A percentile compares a stretch with the other conserved stretches of the same genome.
These are phyloP conservation scores for Marsdenia floribunda DNA, from an alignment of 257 asterid species.

Conservation along the genomic window DNA sequence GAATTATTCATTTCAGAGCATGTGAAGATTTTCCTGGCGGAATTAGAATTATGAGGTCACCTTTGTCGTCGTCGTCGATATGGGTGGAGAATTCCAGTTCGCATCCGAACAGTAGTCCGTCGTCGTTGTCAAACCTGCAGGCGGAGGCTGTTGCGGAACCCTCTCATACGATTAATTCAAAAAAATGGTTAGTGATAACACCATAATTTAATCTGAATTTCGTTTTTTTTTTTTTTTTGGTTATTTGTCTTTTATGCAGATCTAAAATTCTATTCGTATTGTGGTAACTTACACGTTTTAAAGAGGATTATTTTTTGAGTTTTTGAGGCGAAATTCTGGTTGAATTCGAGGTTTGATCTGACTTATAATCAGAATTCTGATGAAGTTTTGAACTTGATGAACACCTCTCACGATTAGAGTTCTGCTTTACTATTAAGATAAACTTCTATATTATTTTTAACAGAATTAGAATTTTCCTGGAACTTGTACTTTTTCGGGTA, in stretches of 20 bases:
- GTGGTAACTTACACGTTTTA: not conserved
- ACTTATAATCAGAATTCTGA: constrained; percentile 14
- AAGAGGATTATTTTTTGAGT: constrained; percentile 21
- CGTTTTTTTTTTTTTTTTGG: not conserved
- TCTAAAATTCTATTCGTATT: constrained; percentile 26
- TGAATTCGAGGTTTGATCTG: constrained; percentile 27
- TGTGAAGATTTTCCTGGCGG: constrained; percentile 12
- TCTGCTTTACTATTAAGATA: not conserved
- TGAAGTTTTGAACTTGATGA: not conserved
- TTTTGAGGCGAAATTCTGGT: constrained; percentile 21
- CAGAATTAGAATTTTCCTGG: not conserved
- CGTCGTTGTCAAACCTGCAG: constrained; percentile 38
- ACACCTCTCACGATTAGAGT: not conserved
- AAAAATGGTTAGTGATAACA: constrained; percentile 39
- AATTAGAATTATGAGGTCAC: constrained; percentile 44
- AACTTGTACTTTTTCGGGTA: not conserved
- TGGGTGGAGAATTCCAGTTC: constrained; percentile 51
- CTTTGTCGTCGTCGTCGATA: constrained; percentile 42
- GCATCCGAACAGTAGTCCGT: constrained; percentile 29
- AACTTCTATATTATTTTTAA: not conserved
- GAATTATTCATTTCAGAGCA: constrained; percentile 13
- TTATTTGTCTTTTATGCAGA: constrained; percentile 16
- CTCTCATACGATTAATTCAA: constrained; percentile 30
- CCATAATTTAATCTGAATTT: constrained; percentile 28
- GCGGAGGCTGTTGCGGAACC: constrained; percentile 28